A percentile compares a stretch with the other conserved stretches of the same genome.
phyloP scores from a whole-genome alignment of 1,284 basidiomycete genomes.

The Boletellus sp. region DNA sequence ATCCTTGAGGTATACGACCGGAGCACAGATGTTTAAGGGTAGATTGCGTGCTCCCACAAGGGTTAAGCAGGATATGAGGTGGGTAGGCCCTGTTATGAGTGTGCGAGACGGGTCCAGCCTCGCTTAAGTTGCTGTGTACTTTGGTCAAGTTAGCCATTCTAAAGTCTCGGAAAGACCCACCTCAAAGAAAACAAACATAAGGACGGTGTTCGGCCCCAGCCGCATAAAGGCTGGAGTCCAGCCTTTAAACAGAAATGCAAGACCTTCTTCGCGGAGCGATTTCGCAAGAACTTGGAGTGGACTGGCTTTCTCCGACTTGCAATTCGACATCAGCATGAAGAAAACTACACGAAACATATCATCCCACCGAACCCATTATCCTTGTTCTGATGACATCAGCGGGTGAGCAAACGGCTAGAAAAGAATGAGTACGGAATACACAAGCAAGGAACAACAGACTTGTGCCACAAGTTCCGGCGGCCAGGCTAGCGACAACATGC shows the following conservation, averaged over 20 bases:
- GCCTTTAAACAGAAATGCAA: slow-evolving; percentile 83
- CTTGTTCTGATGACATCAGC: slow-evolving; percentile 83
- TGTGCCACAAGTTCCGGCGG: slow-evolving; percentile 85
- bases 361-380: slow-evolving; percentile 67
- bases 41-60: neutral
- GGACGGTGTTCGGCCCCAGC: slow-evolving; percentile 76
- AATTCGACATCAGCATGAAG: slow-evolving; percentile 3
- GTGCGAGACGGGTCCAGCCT: slow-evolving; percentile 38
- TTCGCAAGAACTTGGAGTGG: slow-evolving; percentile 50
- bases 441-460: slow-evolving; percentile 45
- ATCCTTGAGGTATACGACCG: neutral
- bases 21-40: slow-evolving; percentile 3
- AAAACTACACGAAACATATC: neutral
- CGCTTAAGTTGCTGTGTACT: slow-evolving; percentile 62
- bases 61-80: neutral
- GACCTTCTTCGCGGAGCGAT: slow-evolving; percentile 72
- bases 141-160: slow-evolving; percentile 4
- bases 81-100: slow-evolving; percentile 1
- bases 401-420: slow-evolving; percentile 78
- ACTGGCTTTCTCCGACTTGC: slow-evolving; percentile 47
- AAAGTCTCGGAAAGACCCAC: slow-evolving; percentile 34
- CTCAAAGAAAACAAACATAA: slow-evolving; percentile 87
- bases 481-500: slow-evolving; percentile 61
- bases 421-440: slow-evolving; percentile 9
- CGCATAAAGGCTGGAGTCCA: slow-evolving; percentile 86